Conservation (phyloP, 371 early-diverging fungal species). For the Amoeboaphelidium occidentale region DNA sequence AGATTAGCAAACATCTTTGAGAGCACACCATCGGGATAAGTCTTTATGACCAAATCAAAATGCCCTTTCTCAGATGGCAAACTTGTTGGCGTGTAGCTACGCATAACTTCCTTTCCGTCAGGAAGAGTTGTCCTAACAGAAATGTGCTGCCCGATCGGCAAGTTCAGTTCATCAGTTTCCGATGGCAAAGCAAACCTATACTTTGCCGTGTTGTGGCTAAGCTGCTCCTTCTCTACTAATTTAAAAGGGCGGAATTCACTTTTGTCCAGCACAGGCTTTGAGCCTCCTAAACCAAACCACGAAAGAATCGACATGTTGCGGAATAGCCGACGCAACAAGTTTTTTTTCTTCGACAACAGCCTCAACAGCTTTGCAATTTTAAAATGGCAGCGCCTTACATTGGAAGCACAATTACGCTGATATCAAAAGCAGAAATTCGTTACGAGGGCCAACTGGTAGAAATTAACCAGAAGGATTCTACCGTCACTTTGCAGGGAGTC, state of each 20-base stretch:
- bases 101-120: constrained; percentile 54
- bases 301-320: no score
- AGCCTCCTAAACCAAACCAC: no score
- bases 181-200: constrained; percentile 14
- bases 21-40: constrained; percentile 61
- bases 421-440: constrained; percentile 68
- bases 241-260: constrained; percentile 48
- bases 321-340: no score
- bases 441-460: constrained; percentile 69
- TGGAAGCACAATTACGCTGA: constrained; percentile 19
- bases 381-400: not conserved
- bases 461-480: constrained; percentile 63
- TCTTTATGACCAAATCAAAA: constrained; percentile 75
- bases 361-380: not conserved
- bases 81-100: constrained; percentile 82
- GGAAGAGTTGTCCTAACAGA: constrained; percentile 50
- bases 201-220: constrained; percentile 63
- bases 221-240: constrained; percentile 39
- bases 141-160: constrained; percentile 32
- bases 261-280: not conserved
- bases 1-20: constrained; percentile 49
- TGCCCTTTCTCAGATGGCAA: constrained; percentile 54
- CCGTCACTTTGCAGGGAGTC: constrained; percentile 63
- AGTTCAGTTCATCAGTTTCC: not conserved
- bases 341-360: not conserved